A percentile compares a stretch with the other conserved stretches of the same genome.
These are phyloP conservation scores for Coix lacrymajobi DNA, from an alignment of 176 grass and related monocot genomes.

Conservation along the genomic window DNA sequence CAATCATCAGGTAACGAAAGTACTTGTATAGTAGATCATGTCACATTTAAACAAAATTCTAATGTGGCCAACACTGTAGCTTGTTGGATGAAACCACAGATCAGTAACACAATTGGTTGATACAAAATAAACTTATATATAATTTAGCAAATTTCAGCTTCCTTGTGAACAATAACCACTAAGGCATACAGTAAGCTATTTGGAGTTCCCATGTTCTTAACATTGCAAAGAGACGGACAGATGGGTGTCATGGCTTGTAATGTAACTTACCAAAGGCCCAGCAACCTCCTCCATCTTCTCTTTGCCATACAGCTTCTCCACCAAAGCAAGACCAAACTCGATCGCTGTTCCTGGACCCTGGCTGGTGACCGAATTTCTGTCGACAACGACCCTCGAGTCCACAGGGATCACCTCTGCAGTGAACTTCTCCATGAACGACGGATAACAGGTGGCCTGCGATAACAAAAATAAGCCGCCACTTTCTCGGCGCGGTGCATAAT, in stretches of 20 bases:
- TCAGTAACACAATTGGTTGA: not conserved
- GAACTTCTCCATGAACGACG: slow-evolving; percentile 60
- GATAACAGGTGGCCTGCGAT: slow-evolving; percentile 66
- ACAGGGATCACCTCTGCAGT: slow-evolving; percentile 56
- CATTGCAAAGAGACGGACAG: not conserved
- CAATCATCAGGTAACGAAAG: not conserved
- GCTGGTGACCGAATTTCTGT: slow-evolving; percentile 60
- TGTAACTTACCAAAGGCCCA: slow-evolving; percentile 54
- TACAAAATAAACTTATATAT: not conserved
- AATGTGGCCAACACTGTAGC: not conserved
- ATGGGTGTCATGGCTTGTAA: not conserved
- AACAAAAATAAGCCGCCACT: slow-evolving; percentile 3
- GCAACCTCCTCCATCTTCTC: slow-evolving; percentile 63
- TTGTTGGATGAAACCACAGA: not conserved
- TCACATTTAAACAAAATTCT: not conserved
- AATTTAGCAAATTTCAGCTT: not conserved
- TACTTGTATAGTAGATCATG: not conserved
- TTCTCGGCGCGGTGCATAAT: not conserved
- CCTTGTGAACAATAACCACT: not conserved
- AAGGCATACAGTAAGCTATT: not conserved
- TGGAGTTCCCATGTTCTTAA: not conserved
- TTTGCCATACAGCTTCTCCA: slow-evolving; percentile 53
- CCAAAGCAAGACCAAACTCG: slow-evolving; percentile 61
- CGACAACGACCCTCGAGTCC: slow-evolving; percentile 49
- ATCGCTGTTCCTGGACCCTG: slow-evolving; percentile 59